Conservation (phyloP, 2,329 filamentous ascomycete genomes). For the Claviceps capensis region DNA sequence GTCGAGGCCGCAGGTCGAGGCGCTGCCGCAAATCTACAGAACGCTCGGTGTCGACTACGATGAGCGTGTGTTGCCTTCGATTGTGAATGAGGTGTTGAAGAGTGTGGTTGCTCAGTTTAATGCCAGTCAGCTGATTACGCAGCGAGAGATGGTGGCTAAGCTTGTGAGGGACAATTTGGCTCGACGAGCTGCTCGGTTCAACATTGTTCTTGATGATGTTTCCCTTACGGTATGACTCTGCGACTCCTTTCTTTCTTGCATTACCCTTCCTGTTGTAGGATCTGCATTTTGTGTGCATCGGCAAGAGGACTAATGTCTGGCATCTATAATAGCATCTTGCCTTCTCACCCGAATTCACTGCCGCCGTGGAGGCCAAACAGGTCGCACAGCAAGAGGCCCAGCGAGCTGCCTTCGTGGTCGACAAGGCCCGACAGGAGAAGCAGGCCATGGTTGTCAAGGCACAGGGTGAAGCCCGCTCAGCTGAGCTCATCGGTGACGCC, state of each 20-base stretch:
- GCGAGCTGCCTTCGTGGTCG: slow-evolving; percentile 90
- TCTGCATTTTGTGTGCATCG: no score
- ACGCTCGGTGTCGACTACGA: slow-evolving; percentile 94
- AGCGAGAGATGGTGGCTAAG: slow-evolving; percentile 90
- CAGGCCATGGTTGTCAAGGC: slow-evolving; percentile 97
- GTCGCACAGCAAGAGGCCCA: slow-evolving; percentile 86
- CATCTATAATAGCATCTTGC: slow-evolving; percentile 43
- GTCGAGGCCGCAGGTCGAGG: slow-evolving; percentile 73
- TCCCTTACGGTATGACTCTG: slow-evolving; percentile 62
- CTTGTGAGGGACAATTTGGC: slow-evolving; percentile 90
- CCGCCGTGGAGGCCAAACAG: slow-evolving; percentile 60
- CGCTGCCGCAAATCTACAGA: slow-evolving; percentile 91
- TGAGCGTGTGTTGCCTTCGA: slow-evolving; percentile 89
- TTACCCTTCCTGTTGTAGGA: background rate
- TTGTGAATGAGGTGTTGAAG: slow-evolving; percentile 98
- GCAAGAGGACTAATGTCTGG: background rate
- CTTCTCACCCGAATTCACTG: slow-evolving; percentile 62
- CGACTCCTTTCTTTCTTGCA: slow-evolving; percentile 14
- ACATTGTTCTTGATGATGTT: slow-evolving; percentile 94
- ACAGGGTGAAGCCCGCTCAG: slow-evolving; percentile 96
- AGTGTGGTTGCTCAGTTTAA: slow-evolving; percentile 99
- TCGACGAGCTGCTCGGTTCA: slow-evolving; percentile 83
- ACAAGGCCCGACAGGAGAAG: slow-evolving; percentile 98
- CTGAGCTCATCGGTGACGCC: slow-evolving; percentile 93
- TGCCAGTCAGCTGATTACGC: slow-evolving; percentile 92